A percentile compares a stretch with the other conserved stretches of the same genome.
Evolutionary conservation across 2,329 filamentous ascomycete species (phyloP).

Genomic region (Calonectria multiphialidica): DNA sequence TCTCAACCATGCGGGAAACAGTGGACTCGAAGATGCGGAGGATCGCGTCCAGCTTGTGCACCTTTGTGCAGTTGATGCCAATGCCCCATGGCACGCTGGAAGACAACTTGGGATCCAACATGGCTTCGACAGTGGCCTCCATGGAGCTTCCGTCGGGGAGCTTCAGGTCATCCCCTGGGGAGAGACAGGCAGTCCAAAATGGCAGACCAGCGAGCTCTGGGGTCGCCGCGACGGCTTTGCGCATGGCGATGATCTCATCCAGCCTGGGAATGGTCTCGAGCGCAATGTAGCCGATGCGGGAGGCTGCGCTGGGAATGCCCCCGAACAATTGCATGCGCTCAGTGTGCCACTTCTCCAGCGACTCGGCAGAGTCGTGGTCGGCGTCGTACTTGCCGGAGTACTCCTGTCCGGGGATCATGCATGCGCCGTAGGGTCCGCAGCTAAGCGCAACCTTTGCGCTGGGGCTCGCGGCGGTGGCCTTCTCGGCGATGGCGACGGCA

Average conservation of each 20-base stretch:
- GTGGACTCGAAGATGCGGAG: conserved; percentile 67
- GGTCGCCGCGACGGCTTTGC: conserved; percentile 53
- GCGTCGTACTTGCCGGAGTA: conserved; percentile 72
- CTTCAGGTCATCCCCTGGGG: conserved; percentile 63
- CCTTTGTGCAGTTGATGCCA: conserved; percentile 78
- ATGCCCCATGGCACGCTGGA: conserved; percentile 67
- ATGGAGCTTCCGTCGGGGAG: conserved; percentile 68
- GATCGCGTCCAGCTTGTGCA: conserved; percentile 69
- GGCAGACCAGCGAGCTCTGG: conserved; percentile 47
- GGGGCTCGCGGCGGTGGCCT: conserved; percentile 41
- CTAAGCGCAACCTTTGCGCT: conserved; percentile 65
- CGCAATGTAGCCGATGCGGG: conserved; percentile 66
- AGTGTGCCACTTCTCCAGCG: conserved; percentile 68
- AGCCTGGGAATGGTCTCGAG: conserved; percentile 76
- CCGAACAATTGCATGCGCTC: conserved; percentile 65
- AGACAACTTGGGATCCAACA: conserved; percentile 49
- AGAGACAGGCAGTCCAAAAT: conserved; percentile 75
- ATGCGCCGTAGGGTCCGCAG: conserved; percentile 75
- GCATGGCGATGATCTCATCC: conserved; percentile 71
- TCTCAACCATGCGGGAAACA: conserved; percentile 52
- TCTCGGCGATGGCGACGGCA: conserved; percentile 58
- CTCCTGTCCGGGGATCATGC: conserved; percentile 74
- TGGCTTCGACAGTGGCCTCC: conserved; percentile 48
- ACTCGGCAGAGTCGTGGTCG: conserved; percentile 55
- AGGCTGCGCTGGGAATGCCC: conserved; percentile 49